Evolutionary conservation across 179 eudicot genomes (phyloP).

Genomic region (Spergularia azorica): DNA sequence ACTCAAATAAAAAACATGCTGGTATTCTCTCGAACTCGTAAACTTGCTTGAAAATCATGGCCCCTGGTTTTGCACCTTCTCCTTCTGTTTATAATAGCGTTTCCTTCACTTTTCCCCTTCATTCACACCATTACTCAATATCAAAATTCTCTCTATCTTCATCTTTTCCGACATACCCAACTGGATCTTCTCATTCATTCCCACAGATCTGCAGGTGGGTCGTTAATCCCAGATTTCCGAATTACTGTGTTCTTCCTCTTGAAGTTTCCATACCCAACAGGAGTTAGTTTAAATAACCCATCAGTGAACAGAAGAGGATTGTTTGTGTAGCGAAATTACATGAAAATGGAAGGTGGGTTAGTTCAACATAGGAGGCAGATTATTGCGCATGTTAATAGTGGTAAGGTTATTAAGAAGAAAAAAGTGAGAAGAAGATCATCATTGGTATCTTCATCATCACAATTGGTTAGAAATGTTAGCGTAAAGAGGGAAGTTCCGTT

Average conservation of each 20-base stretch:
- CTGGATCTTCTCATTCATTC: not conserved
- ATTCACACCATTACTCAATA: not conserved
- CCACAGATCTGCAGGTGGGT: slow-evolving; percentile 25
- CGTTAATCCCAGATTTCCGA: not conserved
- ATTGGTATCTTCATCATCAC: not conserved
- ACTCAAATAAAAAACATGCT: slow-evolving; percentile 15
- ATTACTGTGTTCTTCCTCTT: slow-evolving; percentile 15
- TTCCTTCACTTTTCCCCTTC: not conserved
- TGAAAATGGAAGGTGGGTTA: slow-evolving; percentile 41
- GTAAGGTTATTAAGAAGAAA: slow-evolving; percentile 43
- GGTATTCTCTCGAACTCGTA: slow-evolving; percentile 22
- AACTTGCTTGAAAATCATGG: slow-evolving; percentile 32
- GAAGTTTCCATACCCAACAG: not conserved
- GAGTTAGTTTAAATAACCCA: slow-evolving; percentile 27
- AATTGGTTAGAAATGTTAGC: not conserved
- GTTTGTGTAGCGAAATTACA: not conserved
- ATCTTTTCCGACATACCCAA: slow-evolving; percentile 19
- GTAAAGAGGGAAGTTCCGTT: slow-evolving; percentile 9
- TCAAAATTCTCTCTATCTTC: slow-evolving; percentile 7
- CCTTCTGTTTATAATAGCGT: slow-evolving; percentile 19
- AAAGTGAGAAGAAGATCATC: slow-evolving; percentile 32
- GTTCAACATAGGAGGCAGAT: slow-evolving; percentile 35
- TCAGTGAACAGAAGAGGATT: slow-evolving; percentile 1
- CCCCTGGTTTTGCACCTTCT: slow-evolving; percentile 47
- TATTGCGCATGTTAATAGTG: slow-evolving; percentile 28